These are phyloP conservation scores for Mycena latifolia DNA, from an alignment of 768 basidiomycete genomes.

Conservation along the genomic window DNA sequence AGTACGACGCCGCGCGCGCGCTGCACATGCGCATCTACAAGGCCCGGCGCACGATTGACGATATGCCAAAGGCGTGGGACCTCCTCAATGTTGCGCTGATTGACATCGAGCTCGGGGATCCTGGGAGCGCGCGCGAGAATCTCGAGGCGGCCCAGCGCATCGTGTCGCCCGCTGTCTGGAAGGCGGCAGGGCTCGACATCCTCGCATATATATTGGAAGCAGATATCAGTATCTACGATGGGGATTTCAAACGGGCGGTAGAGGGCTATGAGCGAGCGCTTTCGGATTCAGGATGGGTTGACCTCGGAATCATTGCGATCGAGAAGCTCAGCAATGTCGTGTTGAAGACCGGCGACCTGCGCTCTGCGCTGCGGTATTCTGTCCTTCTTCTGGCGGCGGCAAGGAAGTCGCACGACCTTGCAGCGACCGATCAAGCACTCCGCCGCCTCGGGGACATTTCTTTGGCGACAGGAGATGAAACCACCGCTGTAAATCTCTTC, in stretches of 20 bases:
- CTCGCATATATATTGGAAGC: background rate
- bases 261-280: background rate
- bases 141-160: background rate
- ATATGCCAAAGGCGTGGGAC: conserved; percentile 18
- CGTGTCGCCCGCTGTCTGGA: background rate
- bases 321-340: conserved; percentile 20
- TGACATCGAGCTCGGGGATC: conserved; percentile 21
- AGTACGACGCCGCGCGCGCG: conserved; percentile 18
- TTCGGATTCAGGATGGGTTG: conserved; percentile 1
- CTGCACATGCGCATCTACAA: conserved; percentile 12
- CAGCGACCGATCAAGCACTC: conserved; percentile 17
- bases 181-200: conserved; percentile 6
- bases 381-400: conserved; percentile 7
- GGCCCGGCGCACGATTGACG: conserved; percentile 18
- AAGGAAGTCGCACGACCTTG: conserved; percentile 1
- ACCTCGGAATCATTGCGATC: conserved; percentile 12
- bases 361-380: background rate
- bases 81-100: conserved; percentile 13
- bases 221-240: conserved; percentile 3
- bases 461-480: background rate
- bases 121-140: background rate
- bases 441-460: conserved; percentile 20
- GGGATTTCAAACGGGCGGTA: background rate
- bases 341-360: conserved; percentile 3
- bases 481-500: conserved; percentile 5